Base-by-base conservation (phyloP, 805 yeast genomes). In the Sugiyamaella smithiae region DNA sequence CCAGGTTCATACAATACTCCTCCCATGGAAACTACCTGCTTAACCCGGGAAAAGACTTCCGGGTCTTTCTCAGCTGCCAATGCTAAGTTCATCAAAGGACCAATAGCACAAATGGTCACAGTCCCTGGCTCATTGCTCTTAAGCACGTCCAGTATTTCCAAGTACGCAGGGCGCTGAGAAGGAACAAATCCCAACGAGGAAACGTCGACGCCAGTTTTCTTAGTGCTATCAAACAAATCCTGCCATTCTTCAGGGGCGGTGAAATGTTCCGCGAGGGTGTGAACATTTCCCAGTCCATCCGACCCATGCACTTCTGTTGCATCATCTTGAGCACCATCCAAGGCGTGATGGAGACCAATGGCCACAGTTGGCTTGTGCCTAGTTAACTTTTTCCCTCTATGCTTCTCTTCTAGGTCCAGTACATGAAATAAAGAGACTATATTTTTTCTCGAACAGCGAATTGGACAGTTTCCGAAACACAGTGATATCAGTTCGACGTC, bases 271-370 rank as follows among this genome's bases (percentile, higher is more conserved):
- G 62, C 54, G 1, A 46, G n/a, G 1, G 52, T 40, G 49, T 70
- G 73, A 20, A 67, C 67, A 11, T 69, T 68, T 4, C 73, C 73
- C 8, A 70, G 60, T 2, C 74, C 74, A 48, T 70, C 74, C 24
- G 46, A 36, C 14, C 74, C 74, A 49, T 70, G 74, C 43, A 68
- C 68, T 37, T 67, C 68, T 5, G 67, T 65, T 2, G 73, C 74
- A 41, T 69, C 69, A 16, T 57, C 51, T 19, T 56, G 55, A 14
- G 57, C 48, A 4, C 66, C 65, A 19, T 54, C 62, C 8, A 66
- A 51, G 6, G 68, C 64, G 3, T 54, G 50, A 24, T 52, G 43
- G 37, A 66, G 49, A 1, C 74, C 74, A 1, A 69, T 57, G 9
- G 68, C 61, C 9, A 70, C 55, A 1, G 48, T 35, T 5, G 74